These are phyloP conservation scores for Exophiala sp. DNA, from an alignment of 2,329 filamentous ascomycete genomes.

Conservation along the genomic window DNA sequence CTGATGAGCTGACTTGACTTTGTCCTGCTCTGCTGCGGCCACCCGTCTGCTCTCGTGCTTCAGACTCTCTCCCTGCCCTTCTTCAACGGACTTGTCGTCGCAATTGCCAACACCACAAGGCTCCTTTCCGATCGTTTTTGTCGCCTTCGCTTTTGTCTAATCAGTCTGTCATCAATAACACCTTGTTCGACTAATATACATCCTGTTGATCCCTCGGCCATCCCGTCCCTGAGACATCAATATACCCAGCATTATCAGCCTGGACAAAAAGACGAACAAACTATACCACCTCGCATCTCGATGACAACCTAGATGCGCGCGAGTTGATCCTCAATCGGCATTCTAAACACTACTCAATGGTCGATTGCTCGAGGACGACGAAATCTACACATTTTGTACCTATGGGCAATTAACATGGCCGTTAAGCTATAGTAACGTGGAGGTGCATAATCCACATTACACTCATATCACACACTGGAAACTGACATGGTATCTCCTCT, in stretches of 20 bases:
- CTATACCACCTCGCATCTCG: constrained; percentile 6
- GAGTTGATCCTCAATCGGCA: not conserved
- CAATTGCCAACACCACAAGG: not conserved
- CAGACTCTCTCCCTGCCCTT: not conserved
- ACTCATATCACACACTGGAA: constrained; percentile 11
- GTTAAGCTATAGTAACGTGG: constrained; percentile 7
- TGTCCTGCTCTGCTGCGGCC: not conserved
- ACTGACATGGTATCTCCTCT: constrained; percentile 5
- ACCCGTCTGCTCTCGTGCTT: not conserved
- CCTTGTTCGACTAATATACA: not conserved
- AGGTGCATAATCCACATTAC: constrained; percentile 9
- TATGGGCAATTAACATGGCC: not conserved
- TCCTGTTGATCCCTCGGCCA: not conserved
- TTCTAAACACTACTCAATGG: not conserved
- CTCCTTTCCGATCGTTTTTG: not conserved
- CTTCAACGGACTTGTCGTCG: not conserved
- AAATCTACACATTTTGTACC: not conserved
- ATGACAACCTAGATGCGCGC: constrained; percentile 1
- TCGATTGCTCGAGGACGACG: not conserved
- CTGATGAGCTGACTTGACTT: not conserved
- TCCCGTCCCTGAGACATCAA: not conserved
- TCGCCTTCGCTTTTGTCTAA: constrained; percentile 8
- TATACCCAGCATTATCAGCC: constrained; percentile 6
- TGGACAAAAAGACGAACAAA: constrained; percentile 5
- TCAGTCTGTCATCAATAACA: constrained; percentile 7